Conservation (phyloP, 345 rosid genomes). For the Luvunga scandens region DNA sequence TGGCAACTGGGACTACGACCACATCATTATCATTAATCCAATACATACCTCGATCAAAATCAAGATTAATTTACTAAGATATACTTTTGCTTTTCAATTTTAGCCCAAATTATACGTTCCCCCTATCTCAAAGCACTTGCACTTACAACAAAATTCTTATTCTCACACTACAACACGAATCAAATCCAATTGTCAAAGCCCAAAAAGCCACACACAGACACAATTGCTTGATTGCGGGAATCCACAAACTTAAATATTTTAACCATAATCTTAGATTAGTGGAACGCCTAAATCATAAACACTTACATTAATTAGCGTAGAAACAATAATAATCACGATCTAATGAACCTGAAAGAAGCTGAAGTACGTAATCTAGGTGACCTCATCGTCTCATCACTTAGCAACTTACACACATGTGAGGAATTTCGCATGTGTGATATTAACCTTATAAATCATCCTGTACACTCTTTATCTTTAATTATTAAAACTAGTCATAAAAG, state of each 20-base stretch:
- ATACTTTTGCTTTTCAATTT: background rate
- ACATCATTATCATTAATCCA: background rate
- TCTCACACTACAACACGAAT: constrained; percentile 11
- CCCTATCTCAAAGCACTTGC: background rate
- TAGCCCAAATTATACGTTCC: background rate
- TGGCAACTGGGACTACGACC: background rate
- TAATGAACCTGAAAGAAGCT: background rate
- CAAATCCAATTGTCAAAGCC: constrained; percentile 11
- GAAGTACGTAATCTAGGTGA: background rate
- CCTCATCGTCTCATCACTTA: background rate
- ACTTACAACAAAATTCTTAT: background rate
- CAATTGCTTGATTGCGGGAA: background rate
- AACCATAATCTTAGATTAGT: background rate
- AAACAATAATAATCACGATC: background rate
- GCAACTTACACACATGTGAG: background rate
- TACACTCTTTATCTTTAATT: background rate
- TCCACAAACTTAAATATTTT: constrained; percentile 1
- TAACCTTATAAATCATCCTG: no score
- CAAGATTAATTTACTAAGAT: background rate
- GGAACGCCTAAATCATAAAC: background rate
- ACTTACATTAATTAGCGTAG: background rate
- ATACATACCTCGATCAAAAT: background rate
- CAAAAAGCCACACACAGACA: background rate
- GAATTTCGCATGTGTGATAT: background rate
- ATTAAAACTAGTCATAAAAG: background rate